Percentiles rank a stretch among this genome's conserved stretches.
Conservation (phyloP, 202 grass and related monocot species). For the Panicum hallii region DNA sequence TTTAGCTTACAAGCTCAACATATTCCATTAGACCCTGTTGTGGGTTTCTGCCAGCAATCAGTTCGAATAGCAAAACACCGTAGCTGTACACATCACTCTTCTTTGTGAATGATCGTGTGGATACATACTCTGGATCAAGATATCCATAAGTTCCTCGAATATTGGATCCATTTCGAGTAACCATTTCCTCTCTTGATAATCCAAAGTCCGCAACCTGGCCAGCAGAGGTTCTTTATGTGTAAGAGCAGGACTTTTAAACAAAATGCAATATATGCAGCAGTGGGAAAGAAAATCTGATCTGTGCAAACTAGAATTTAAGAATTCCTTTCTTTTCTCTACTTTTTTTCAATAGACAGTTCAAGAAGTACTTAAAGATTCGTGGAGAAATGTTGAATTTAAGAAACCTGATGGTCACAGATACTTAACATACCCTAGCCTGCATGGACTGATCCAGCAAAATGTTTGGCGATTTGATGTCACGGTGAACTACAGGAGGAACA, state of each 20-base stretch:
- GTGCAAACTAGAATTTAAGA: constrained; percentile 1
- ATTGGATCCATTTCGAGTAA: constrained; percentile 72
- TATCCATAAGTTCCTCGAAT: constrained; percentile 92
- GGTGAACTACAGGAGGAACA: constrained; percentile 93
- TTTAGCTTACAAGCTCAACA: constrained; percentile 81
- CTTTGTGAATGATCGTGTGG: constrained; percentile 84
- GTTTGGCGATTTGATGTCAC: constrained; percentile 96
- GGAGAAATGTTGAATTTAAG: not conserved
- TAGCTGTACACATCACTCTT: constrained; percentile 97
- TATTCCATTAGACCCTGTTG: constrained; percentile 99
- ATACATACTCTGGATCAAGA: constrained; percentile 93
- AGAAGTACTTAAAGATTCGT: not conserved
- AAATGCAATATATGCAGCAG: constrained; percentile 14
- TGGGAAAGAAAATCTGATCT: not conserved
- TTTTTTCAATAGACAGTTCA: not conserved
- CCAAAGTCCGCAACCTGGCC: constrained; percentile 94
- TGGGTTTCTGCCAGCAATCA: constrained; percentile 84
- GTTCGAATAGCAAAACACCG: constrained; percentile 84
- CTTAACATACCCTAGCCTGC: constrained; percentile 81
- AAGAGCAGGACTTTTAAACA: constrained; percentile 10
- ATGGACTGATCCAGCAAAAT: constrained; percentile 95
- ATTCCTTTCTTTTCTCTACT: not conserved
- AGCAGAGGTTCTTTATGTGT: constrained; percentile 31
- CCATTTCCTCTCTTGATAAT: constrained; percentile 89
- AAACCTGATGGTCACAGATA: not conserved